Percentiles rank a stretch among this genome's conserved stretches.
These are phyloP conservation scores for Cercospora zeae-maydis DNA, from an alignment of 2,329 filamentous ascomycete species.

Conservation along the genomic window DNA sequence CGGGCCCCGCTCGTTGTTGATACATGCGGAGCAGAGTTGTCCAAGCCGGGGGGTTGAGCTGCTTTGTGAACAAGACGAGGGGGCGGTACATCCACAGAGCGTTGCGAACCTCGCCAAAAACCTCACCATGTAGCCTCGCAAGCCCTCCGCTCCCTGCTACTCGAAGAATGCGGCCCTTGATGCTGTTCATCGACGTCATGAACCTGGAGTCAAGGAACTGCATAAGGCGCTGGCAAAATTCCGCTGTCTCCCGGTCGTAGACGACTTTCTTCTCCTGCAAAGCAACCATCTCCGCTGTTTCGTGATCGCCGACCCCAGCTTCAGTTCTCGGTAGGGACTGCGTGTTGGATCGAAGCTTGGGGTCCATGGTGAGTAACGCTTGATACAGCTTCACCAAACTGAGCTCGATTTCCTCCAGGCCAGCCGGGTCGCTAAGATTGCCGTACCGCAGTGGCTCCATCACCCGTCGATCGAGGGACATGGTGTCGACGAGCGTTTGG, in stretches of 20 bases:
- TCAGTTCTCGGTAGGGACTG: conserved; percentile 42
- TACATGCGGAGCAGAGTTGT: conserved; percentile 74
- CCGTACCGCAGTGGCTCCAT: conserved; percentile 70
- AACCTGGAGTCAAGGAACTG: conserved; percentile 82
- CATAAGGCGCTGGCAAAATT: conserved; percentile 75
- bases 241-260: conserved; percentile 70
- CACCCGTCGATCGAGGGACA: conserved; percentile 75
- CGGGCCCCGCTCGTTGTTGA: conserved; percentile 67
- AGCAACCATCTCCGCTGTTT: conserved; percentile 79
- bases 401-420: conserved; percentile 72
- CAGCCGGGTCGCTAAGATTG: conserved; percentile 66
- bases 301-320: conserved; percentile 64
- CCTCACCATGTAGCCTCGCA: conserved; percentile 59
- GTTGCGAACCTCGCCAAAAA: conserved; percentile 68
- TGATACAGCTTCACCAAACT: conserved; percentile 80
- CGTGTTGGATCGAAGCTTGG: conserved; percentile 61
- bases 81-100: conserved; percentile 85
- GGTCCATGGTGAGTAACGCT: conserved; percentile 91
- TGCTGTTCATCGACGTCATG: conserved; percentile 62
- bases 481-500: conserved; percentile 81
- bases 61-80: conserved; percentile 80
- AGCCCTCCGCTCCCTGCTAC: conserved; percentile 40
- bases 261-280: conserved; percentile 91
- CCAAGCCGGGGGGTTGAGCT: conserved; percentile 80
- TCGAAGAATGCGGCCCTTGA: conserved; percentile 40